Evolutionary conservation across 257 asterid species (phyloP).

Genomic region (Vinca minor): DNA sequence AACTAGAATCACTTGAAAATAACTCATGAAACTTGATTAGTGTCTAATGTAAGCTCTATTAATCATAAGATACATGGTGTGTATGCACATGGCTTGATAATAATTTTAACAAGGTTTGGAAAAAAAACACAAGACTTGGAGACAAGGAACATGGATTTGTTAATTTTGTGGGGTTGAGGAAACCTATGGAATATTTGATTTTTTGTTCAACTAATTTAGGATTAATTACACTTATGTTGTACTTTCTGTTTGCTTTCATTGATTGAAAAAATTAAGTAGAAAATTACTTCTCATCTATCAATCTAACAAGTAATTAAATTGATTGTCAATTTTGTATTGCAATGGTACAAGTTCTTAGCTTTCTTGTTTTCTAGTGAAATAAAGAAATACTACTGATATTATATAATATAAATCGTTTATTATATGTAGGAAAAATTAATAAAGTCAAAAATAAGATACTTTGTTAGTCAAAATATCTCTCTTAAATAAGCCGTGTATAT

Average conservation of each 20-base stretch:
- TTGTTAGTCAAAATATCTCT: no score
- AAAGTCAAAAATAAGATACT: no score
- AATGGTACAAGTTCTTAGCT: neutral
- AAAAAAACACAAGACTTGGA: conserved; percentile 1
- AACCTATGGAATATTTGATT: neutral
- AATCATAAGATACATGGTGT: conserved; percentile 3
- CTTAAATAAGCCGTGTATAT: no score
- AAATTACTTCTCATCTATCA: no score
- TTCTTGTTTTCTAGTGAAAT: neutral
- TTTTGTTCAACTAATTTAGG: neutral
- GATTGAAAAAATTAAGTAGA: neutral
- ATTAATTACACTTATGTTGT: neutral
- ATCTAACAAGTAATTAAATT: neutral
- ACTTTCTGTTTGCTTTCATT: conserved; percentile 1
- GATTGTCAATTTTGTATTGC: neutral
- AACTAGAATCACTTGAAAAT: no score
- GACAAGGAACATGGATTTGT: conserved; percentile 9
- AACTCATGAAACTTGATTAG: neutral
- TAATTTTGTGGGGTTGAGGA: conserved; percentile 12
- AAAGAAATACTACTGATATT: no score
- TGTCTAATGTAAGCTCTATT: neutral
- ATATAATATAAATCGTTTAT: no score
- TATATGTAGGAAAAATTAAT: no score
- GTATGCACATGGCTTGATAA: conserved; percentile 17
- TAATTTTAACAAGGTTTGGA: conserved; percentile 9